Evolutionary conservation across 2,329 filamentous ascomycete genomes (phyloP).

Genomic region (Magnaporthiopsis poae): DNA sequence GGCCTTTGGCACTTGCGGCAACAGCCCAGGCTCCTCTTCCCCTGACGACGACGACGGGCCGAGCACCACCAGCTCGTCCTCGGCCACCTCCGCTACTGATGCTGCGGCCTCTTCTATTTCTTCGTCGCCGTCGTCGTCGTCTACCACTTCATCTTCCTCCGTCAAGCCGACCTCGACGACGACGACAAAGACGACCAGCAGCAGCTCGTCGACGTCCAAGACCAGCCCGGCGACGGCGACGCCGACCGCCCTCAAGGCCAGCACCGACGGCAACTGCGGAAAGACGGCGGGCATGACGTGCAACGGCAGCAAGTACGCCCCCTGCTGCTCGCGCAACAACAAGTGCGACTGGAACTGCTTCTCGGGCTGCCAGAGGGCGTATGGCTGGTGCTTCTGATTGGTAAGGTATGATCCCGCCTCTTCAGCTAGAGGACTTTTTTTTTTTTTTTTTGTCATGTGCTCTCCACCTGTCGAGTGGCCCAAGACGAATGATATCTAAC

Average conservation of each 20-base stretch:
- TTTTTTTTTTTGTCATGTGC: too few relatives aligned
- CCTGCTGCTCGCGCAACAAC: conserved; percentile 3
- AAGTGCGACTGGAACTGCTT: background rate
- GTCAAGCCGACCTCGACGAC: too few relatives aligned
- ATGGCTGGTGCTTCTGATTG: conserved; percentile 4
- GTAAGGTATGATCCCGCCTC: too few relatives aligned
- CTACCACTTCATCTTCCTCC: background rate
- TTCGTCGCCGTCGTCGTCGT: background rate
- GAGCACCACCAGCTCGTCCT: background rate
- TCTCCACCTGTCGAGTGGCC: too few relatives aligned
- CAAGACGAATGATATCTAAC: too few relatives aligned
- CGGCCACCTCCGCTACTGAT: background rate
- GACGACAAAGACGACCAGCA: too few relatives aligned
- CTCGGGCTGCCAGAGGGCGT: conserved; percentile 1
- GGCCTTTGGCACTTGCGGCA: conserved; percentile 5
- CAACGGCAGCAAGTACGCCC: background rate
- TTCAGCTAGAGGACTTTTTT: too few relatives aligned
- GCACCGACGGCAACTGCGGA: conserved; percentile 8
- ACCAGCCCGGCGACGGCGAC: background rate
- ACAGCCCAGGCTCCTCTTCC: background rate
- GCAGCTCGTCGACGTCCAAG: too few relatives aligned
- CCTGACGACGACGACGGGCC: background rate
- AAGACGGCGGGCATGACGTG: conserved; percentile 1
- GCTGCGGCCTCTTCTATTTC: background rate
- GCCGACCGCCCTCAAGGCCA: background rate